Conservation (phyloP, 148 eudicot species). For the Persicaria maculosa region DNA sequence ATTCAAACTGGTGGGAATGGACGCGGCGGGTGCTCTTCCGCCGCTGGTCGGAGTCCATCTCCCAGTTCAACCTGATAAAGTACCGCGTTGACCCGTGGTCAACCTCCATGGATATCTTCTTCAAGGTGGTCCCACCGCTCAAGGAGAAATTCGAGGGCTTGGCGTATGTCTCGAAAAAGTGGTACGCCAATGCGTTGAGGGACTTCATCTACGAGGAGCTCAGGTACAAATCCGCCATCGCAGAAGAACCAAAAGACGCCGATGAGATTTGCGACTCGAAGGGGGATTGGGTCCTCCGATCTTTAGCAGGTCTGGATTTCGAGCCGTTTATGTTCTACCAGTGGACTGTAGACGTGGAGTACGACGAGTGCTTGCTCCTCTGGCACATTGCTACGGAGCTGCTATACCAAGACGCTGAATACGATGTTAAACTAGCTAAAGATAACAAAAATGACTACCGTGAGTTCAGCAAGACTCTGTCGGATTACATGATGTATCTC, state of each 20-base stretch:
- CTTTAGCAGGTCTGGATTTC: constrained; percentile 16
- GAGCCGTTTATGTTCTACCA: constrained; percentile 27
- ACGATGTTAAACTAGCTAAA: neutral
- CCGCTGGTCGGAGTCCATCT: constrained; percentile 26
- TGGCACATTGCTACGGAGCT: constrained; percentile 62
- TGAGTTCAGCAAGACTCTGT: neutral
- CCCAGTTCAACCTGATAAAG: constrained; percentile 22
- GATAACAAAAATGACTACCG: neutral
- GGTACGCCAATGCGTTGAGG: constrained; percentile 17
- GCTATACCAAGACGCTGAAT: neutral
- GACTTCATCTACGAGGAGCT: constrained; percentile 30
- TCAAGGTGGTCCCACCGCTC: constrained; percentile 10
- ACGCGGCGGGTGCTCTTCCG: constrained; percentile 14
- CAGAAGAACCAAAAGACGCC: constrained; percentile 8
- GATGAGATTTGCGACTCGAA: neutral
- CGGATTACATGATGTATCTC: constrained; percentile 11
- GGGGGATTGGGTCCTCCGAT: constrained; percentile 14
- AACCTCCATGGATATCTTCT: neutral
- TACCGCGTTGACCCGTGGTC: constrained; percentile 24
- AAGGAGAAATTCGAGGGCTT: constrained; percentile 19
- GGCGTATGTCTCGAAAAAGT: constrained; percentile 16
- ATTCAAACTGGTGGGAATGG: neutral
- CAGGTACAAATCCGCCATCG: constrained; percentile 21
- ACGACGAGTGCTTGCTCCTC: constrained; percentile 36
- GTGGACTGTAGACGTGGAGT: constrained; percentile 29